Evolutionary conservation across 1,284 basidiomycete species (phyloP), one percentile per base, ranked within the genome.

Genomic region (Microbotryum lychnidis-dioicae): DNA sequence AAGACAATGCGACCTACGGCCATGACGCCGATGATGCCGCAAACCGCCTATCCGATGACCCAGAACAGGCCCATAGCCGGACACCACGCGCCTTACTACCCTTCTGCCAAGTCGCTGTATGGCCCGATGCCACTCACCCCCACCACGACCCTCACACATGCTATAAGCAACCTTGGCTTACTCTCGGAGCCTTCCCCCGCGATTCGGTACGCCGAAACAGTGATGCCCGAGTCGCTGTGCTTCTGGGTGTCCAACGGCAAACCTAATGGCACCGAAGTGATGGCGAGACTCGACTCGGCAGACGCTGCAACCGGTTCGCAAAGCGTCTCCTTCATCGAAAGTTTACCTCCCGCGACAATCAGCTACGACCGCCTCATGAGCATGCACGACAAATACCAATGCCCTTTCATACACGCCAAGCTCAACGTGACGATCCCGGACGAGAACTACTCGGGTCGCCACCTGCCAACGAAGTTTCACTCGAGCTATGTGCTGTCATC

Each of bases 401-500:
- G 75, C 61, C 76, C 76, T 57, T 77, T 76, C 70, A 69, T 77
- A 16, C 75, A 77, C 65, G 68, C 76, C 56, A 71, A 74, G 27
- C 72, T 77, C 27, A 72, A 74, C 25, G 67, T 77, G 42, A 69
- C 71, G 27, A 60, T 76, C n/a, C 76, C 76, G 10, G 53, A 25
- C 2, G 20, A 33, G 4, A 6, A 23, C 51, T 53, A 48, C 42
- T 48, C 50, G 0, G 47, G 18, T 14, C 51, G 23, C 3, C 50
- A 58, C 21, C 45, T 42, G 37, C 37, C 44, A 14, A 33, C 71
- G 52, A 62, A 70, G 27, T 69, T 76, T 54, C 70, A 69, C 59
- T 69, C 74, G 1, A 71, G 73, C 54, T 60, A 76, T 14, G 68
- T 62, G n/a, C 64, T 77, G 29, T 71, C 71, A 4, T 70, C 73